Evolutionary conservation across 2,329 filamentous ascomycete genomes (phyloP).

Genomic region (Rutstroemia sp.): DNA sequence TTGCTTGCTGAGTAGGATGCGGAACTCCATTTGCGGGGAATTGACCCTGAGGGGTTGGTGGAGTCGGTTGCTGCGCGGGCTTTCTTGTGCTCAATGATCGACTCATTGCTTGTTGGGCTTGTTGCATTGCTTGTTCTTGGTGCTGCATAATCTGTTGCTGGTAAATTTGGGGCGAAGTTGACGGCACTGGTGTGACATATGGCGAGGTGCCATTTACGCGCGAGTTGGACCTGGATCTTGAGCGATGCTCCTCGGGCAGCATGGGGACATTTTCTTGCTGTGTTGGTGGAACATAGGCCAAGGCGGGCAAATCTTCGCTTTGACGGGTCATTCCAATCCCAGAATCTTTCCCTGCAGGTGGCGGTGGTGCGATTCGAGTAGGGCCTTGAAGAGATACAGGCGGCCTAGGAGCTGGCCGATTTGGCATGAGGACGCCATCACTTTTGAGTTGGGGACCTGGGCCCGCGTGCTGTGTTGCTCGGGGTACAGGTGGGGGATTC

Average conservation of each 20-base stretch:
- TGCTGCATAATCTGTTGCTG: conserved; percentile 65
- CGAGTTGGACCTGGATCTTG: conserved; percentile 63
- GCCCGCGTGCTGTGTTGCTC: conserved; percentile 30
- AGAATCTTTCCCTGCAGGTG: conserved; percentile 53
- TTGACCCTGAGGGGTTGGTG: conserved; percentile 47
- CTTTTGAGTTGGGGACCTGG: conserved; percentile 36
- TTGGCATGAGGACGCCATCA: conserved; percentile 63
- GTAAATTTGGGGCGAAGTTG: conserved; percentile 35
- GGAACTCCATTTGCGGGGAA: conserved; percentile 31
- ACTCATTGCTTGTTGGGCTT: conserved; percentile 30
- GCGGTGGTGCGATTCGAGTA: conserved; percentile 48
- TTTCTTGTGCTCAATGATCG: conserved; percentile 28
- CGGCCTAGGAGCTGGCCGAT: conserved; percentile 80
- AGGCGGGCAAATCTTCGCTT: conserved; percentile 43
- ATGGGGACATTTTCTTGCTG: conserved; percentile 32
- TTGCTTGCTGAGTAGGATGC: conserved; percentile 29
- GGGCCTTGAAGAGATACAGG: conserved; percentile 66
- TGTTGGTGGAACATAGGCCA: conserved; percentile 28
- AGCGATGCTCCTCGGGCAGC: conserved; percentile 60
- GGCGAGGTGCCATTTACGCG: conserved; percentile 45
- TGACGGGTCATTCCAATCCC: conserved; percentile 54
- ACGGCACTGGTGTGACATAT: conserved; percentile 20
- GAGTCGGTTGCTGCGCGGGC: conserved; percentile 38
- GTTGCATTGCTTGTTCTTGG: conserved; percentile 70
- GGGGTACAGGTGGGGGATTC: conserved; percentile 81